phyloP scores from a whole-genome alignment of 805 yeast genomes.

The Lipomyces spencermartinsiae region DNA sequence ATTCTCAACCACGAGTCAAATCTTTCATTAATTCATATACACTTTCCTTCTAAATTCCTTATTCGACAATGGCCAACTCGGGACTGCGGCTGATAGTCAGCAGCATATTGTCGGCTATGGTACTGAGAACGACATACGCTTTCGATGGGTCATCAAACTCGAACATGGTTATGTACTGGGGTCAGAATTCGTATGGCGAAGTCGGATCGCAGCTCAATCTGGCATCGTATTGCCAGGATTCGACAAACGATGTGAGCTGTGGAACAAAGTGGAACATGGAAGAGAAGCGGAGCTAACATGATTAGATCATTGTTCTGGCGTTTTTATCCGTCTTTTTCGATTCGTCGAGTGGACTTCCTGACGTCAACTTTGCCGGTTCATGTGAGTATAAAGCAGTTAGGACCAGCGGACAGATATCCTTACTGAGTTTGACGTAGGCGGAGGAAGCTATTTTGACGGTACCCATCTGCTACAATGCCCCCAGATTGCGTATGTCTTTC shows the following conservation, averaged over 20 bases:
- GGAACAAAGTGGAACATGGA: constrained; percentile 45
- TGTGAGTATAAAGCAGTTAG: constrained; percentile 43
- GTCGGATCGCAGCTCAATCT: constrained; percentile 50
- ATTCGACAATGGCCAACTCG: background rate
- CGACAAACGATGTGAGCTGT: constrained; percentile 68
- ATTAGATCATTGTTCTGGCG: constrained; percentile 54
- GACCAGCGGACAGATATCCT: background rate
- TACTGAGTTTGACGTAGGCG: constrained; percentile 19
- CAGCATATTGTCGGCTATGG: background rate
- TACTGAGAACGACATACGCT: constrained; percentile 9
- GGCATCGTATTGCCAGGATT: constrained; percentile 67
- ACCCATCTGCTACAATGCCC: constrained; percentile 55
- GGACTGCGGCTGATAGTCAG: background rate
- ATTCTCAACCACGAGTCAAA: background rate
- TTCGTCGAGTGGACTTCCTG: constrained; percentile 41
- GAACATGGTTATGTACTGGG: constrained; percentile 87
- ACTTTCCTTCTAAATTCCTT: background rate
- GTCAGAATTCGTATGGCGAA: constrained; percentile 75
- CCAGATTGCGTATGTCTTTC: constrained; percentile 50
- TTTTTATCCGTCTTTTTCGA: constrained; percentile 64
- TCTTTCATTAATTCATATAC: background rate
- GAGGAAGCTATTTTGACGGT: constrained; percentile 45
- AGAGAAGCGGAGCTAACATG: background rate
- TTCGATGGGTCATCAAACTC: constrained; percentile 48
- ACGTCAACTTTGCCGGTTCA: constrained; percentile 64